Evolutionary conservation across 2,329 filamentous ascomycete genomes (phyloP), one percentile per base, ranked within the genome.

Genomic region (Colletotrichum sidae): DNA sequence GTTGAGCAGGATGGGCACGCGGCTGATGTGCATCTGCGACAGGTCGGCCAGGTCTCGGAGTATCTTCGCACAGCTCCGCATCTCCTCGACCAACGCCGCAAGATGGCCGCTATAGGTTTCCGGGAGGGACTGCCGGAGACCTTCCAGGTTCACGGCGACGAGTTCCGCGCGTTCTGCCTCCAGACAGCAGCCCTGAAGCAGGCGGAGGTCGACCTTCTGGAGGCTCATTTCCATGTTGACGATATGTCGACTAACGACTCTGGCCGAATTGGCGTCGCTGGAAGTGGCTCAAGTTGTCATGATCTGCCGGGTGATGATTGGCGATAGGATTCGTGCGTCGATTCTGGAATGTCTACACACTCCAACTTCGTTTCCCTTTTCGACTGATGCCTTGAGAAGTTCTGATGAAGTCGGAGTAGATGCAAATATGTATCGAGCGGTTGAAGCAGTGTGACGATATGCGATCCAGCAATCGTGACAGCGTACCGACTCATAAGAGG

Each of bases 31-130:
- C 34, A 86, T 74, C 55, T 85, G 83, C 33, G 84, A 84, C 42
- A 83, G 78, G 65, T 88, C 85, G 50, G 83, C 83, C 13, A 90
- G 76, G 56, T 86, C 83, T 45, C 84, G 82, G 8, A 90, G 81
- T 13, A 83, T 73, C 41, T 78, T 75, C 58, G 79, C 78, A 5
- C 81, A 80, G 6, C 68, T 71, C 33, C 77, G 76, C 50, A 87
- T 81, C 70, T 84, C 83, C 38, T 81, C 78, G 38, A 84, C 79
- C 8, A 87, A 75, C 12, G 77, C 75, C 6, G 77, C 76, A 68
- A 89, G 77, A 66, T 84, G 80, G 15, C 81, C 76, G 46, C 83
- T 80, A 66, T 81, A 80, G 3, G 74, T 70, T 46, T 83, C 79
- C 2, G 79, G 69, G 4, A 89, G 72, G 9, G 76, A 75, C 63